phyloP scores from a whole-genome alignment of 2,329 filamentous ascomycete genomes.

The Orbilia quercus region DNA sequence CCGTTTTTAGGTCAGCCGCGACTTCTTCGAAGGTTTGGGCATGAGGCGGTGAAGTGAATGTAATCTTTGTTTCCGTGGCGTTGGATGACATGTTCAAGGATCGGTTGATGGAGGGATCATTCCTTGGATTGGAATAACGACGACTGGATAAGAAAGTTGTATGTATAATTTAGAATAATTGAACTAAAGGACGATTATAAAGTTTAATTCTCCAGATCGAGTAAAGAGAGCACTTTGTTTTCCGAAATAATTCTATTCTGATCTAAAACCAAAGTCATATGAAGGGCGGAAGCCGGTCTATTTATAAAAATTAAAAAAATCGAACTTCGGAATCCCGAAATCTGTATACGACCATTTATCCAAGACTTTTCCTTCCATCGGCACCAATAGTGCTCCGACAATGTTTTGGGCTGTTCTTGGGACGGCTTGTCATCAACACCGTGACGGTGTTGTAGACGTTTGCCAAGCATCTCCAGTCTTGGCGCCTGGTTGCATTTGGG shows the following conservation, averaged over 20 bases:
- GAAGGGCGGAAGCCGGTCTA: conserved; percentile 37
- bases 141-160: not conserved
- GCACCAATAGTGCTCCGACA: conserved; percentile 1
- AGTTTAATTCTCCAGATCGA: conserved; percentile 41
- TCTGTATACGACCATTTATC: conserved; percentile 24
- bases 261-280: conserved; percentile 35
- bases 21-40: conserved; percentile 72
- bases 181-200: conserved; percentile 3
- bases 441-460: conserved; percentile 49
- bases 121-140: conserved; percentile 20
- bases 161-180: not conserved
- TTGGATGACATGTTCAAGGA: conserved; percentile 45
- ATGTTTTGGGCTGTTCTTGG: conserved; percentile 42
- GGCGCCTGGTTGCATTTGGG: conserved; percentile 26
- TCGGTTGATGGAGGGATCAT: conserved; percentile 38
- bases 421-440: conserved; percentile 38
- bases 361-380: conserved; percentile 25
- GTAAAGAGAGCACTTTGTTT: conserved; percentile 49
- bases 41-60: conserved; percentile 61
- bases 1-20: conserved; percentile 71
- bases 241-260: conserved; percentile 30
- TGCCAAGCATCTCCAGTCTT: conserved; percentile 54
- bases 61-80: conserved; percentile 36
- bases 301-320: conserved; percentile 40
- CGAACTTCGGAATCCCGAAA: conserved; percentile 14